Percentiles rank a stretch among this genome's conserved stretches.
phyloP scores from a whole-genome alignment of 164 flowering plant species.

The Sextonia rubra region DNA sequence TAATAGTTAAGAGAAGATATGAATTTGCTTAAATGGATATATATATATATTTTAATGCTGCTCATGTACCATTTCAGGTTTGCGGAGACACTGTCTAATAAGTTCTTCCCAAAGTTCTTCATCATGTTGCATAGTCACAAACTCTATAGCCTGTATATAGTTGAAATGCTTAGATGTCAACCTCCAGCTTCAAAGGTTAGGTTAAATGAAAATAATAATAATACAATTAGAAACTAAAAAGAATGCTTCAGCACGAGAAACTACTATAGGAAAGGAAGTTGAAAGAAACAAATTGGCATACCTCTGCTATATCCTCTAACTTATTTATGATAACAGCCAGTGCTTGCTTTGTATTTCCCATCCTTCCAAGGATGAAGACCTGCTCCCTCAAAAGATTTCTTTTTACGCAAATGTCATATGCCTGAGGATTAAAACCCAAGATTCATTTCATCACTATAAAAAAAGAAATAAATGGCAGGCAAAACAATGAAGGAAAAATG shows the following conservation, averaged over 20 bases:
- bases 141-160: constrained; percentile 82
- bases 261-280: background rate
- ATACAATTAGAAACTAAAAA: background rate
- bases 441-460: background rate
- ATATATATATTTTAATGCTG: background rate
- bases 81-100: constrained; percentile 75
- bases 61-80: constrained; percentile 88
- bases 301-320: constrained; percentile 95
- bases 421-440: constrained; percentile 42
- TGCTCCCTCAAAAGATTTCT: constrained; percentile 81
- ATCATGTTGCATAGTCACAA: constrained; percentile 87
- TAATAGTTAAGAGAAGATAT: background rate
- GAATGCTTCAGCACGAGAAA: background rate
- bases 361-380: constrained; percentile 93
- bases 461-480: background rate
- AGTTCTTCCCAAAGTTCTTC: constrained; percentile 99
- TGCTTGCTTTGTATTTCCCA: constrained; percentile 90
- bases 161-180: constrained; percentile 6
- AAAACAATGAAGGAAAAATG: background rate
- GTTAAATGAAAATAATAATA: background rate
- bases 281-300: constrained; percentile 12
- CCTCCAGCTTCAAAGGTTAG: constrained; percentile 1
- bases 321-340: constrained; percentile 83
- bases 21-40: background rate
- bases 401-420: constrained; percentile 73